Evolutionary conservation across 495 filamentous ascomycete genomes (phyloP).

Genomic region (Aspergillus funiculosus): DNA sequence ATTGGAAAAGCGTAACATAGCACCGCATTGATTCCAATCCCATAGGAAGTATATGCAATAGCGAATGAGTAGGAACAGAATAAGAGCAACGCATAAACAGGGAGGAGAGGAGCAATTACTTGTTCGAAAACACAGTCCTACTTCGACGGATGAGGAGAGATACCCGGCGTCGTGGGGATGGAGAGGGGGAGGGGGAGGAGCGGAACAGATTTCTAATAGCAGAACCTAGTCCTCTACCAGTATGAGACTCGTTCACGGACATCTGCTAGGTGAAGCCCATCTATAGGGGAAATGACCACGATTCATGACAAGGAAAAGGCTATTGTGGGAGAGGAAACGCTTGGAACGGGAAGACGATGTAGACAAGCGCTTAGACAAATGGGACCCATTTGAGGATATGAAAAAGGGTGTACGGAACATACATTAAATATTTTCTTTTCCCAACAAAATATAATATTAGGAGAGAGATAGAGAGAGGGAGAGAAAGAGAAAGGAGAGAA

Average conservation of each 20-base stretch:
- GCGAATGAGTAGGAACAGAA: too few species aligned
- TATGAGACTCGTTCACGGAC: constrained; percentile 36
- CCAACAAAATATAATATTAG: constrained; percentile 1
- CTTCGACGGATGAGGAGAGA: constrained; percentile 39
- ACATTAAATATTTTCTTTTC: constrained; percentile 23
- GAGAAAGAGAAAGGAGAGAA: constrained; percentile 1
- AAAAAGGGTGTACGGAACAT: constrained; percentile 25
- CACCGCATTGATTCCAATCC: constrained; percentile 7
- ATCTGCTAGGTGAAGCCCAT: constrained; percentile 35
- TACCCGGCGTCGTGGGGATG: constrained; percentile 30
- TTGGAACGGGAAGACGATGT: constrained; percentile 7
- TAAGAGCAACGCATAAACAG: not conserved
- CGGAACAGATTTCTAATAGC: constrained; percentile 35
- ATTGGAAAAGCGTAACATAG: constrained; percentile 5
- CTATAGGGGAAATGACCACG: constrained; percentile 16
- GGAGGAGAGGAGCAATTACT: constrained; percentile 30
- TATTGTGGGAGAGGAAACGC: constrained; percentile 8
- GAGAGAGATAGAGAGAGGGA: constrained; percentile 7
- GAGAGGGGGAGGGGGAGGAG: constrained; percentile 28
- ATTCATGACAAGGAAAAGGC: constrained; percentile 21
- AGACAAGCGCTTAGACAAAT: constrained; percentile 10
- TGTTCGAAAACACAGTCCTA: constrained; percentile 35
- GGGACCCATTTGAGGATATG: constrained; percentile 24
- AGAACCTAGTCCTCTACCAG: constrained; percentile 34
- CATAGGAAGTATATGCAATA: not conserved